A percentile compares a stretch with the other conserved stretches of the same genome.
These are phyloP conservation scores for Seminavis robusta DNA, from an alignment of 108 stramenopile species.

Conservation along the genomic window DNA sequence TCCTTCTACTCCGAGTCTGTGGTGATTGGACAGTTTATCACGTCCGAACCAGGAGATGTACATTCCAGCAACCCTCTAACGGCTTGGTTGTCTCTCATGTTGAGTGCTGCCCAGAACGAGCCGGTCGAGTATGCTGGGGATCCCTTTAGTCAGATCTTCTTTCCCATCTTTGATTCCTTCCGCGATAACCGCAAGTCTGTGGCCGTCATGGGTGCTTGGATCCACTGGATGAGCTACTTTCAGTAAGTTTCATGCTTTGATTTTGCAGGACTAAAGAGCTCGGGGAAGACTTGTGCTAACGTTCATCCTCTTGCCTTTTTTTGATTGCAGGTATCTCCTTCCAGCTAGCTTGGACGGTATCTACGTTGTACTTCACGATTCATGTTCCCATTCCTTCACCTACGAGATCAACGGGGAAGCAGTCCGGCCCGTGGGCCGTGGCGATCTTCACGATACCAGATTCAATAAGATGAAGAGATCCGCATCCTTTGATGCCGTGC, in stretches of 20 bases:
- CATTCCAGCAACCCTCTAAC: too few species aligned
- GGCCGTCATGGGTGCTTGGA: not conserved
- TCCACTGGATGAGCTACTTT: conserved; percentile 12
- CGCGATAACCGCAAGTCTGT: not conserved
- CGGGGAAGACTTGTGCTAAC: too few species aligned
- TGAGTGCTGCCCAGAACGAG: not conserved
- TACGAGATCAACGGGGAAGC: conserved; percentile 27
- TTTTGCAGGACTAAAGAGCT: too few species aligned
- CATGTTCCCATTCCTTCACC: conserved; percentile 22
- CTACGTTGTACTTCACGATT: conserved; percentile 3
- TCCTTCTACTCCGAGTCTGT: too few species aligned
- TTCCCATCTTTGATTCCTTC: conserved; percentile 20
- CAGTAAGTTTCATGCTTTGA: too few species aligned
- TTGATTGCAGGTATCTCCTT: too few species aligned
- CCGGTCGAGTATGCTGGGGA: conserved; percentile 1
- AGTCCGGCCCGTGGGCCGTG: conserved; percentile 38
- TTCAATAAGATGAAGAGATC: conserved; percentile 13
- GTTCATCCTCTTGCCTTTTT: too few species aligned
- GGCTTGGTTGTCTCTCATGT: conserved; percentile 1
- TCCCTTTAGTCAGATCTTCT: conserved; percentile 6
- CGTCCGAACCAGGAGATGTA: too few species aligned
- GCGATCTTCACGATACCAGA: conserved; percentile 45
- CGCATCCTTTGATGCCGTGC: too few species aligned
- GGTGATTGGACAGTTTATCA: too few species aligned
- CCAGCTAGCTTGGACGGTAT: too few species aligned